These are phyloP conservation scores for Cornus suecica DNA, from an alignment of 148 eudicot species.

Conservation along the genomic window DNA sequence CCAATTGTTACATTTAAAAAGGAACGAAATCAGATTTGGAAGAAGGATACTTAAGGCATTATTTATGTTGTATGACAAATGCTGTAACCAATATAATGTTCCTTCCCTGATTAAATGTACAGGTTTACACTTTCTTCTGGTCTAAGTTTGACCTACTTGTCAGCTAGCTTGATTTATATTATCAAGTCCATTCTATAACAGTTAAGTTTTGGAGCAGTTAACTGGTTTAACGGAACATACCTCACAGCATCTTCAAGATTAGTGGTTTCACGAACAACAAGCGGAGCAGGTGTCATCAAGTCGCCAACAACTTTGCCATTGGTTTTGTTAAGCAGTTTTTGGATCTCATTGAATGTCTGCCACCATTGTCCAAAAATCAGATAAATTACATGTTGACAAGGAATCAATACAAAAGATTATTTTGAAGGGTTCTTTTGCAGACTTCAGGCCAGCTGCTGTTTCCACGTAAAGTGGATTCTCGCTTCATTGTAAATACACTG, in stretches of 20 bases:
- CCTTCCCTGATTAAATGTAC: too few species aligned
- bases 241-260: conserved; percentile 97
- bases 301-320: conserved; percentile 85
- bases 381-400: not conserved
- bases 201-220: too few species aligned
- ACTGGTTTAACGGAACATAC: conserved; percentile 23
- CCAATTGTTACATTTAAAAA: not conserved
- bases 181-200: too few species aligned
- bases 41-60: not conserved
- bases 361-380: conserved; percentile 10
- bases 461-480: not conserved
- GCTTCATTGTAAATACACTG: not conserved
- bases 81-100: too few species aligned
- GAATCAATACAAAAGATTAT: not conserved
- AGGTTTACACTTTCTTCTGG: too few species aligned
- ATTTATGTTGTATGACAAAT: too few species aligned
- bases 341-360: conserved; percentile 91
- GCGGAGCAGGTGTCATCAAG: conserved; percentile 85
- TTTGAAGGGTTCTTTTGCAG: not conserved
- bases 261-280: conserved; percentile 74
- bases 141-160: too few species aligned
- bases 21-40: not conserved
- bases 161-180: not conserved
- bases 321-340: conserved; percentile 75
- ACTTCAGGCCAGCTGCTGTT: not conserved